phyloP scores from a whole-genome alignment of 2,329 filamentous ascomycete species.

The Ophiocordyceps australis region DNA sequence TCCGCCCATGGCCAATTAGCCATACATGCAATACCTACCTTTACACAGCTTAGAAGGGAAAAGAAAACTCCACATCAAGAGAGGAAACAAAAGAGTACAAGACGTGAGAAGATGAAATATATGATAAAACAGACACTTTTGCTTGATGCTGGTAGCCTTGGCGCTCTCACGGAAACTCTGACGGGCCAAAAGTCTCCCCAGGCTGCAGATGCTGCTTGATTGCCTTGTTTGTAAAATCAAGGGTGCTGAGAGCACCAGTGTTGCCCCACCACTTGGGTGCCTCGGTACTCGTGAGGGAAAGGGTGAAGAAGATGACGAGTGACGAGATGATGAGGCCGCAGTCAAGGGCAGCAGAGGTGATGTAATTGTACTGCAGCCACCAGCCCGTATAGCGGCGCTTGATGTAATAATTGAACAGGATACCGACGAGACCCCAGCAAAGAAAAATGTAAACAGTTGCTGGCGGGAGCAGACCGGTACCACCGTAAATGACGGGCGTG shows the following conservation, averaged over 20 bases:
- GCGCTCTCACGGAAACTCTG: slow-evolving; percentile 4
- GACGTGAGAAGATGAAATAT: too few species aligned
- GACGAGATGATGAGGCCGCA: slow-evolving; percentile 47
- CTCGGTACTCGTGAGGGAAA: slow-evolving; percentile 38
- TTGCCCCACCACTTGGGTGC: slow-evolving; percentile 49
- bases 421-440: slow-evolving; percentile 50
- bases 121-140: too few species aligned
- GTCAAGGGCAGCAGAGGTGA: slow-evolving; percentile 54
- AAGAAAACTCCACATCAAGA: too few species aligned
- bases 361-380: slow-evolving; percentile 68
- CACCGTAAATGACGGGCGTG: slow-evolving; percentile 51
- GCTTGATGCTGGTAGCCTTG: too few species aligned
- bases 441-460: slow-evolving; percentile 56
- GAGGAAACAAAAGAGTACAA: too few species aligned
- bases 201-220: slow-evolving; percentile 20
- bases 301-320: slow-evolving; percentile 50
- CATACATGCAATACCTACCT: too few species aligned
- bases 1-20: slow-evolving; percentile 3
- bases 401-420: slow-evolving; percentile 51
- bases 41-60: too few species aligned
- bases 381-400: slow-evolving; percentile 47
- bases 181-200: slow-evolving; percentile 33
- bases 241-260: slow-evolving; percentile 22
- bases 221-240: slow-evolving; percentile 24
- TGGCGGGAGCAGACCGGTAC: slow-evolving; percentile 43